phyloP scores from a whole-genome alignment of 257 asterid species.

The Solanum chaucha region DNA sequence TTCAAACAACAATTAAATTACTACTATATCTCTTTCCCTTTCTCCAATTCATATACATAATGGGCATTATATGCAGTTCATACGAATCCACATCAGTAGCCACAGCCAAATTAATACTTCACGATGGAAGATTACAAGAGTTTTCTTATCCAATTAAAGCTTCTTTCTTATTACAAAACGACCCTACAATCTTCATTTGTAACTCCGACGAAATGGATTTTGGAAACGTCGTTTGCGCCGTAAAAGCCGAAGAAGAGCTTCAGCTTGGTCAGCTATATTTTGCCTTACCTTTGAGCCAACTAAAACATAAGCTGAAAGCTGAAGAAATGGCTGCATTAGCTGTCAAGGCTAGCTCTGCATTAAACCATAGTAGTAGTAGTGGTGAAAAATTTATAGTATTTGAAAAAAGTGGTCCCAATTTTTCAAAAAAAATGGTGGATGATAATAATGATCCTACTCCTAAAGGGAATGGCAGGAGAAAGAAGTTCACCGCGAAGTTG shows the following conservation, averaged over 20 bases:
- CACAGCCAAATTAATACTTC: conserved; percentile 62
- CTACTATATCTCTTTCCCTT: not conserved
- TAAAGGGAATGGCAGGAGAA: conserved; percentile 23
- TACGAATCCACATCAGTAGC: conserved; percentile 61
- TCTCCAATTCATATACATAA: not conserved
- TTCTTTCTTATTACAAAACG: conserved; percentile 50
- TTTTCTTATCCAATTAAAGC: conserved; percentile 74
- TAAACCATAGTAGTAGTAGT: conserved; percentile 31
- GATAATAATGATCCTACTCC: not conserved
- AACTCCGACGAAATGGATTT: conserved; percentile 94
- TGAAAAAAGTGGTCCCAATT: not conserved
- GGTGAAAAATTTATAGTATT: conserved; percentile 31
- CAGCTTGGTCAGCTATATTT: conserved; percentile 80
- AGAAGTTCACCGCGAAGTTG: conserved; percentile 33
- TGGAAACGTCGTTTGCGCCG: conserved; percentile 56
- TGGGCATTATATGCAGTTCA: conserved; percentile 79
- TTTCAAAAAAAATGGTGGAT: not conserved
- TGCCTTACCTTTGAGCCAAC: conserved; percentile 56
- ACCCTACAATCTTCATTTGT: conserved; percentile 63
- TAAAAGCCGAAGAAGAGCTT: conserved; percentile 66
- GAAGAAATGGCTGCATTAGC: conserved; percentile 99
- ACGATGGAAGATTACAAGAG: conserved; percentile 76
- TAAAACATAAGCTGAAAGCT: conserved; percentile 51
- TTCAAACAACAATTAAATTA: not conserved
- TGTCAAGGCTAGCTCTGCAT: conserved; percentile 81